Evolutionary conservation across 1,139 yeast genomes (phyloP), one percentile per base, ranked within the genome.

Genomic region (Ogataea hybrid): DNA sequence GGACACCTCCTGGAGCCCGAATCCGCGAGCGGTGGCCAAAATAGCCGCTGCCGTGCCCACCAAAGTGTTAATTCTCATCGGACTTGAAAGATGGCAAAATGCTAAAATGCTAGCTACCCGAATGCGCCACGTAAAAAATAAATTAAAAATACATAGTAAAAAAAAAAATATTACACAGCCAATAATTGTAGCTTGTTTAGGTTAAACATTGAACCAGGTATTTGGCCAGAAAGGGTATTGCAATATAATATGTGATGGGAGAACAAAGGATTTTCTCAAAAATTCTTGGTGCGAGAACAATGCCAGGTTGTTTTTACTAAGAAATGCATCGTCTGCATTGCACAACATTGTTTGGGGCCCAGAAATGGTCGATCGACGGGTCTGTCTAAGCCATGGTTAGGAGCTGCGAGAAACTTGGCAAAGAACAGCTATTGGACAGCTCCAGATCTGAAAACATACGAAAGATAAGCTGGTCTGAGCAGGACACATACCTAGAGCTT

Each of bases 1-100:
- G 15, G 52, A 43, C 2, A 47, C 34, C 31, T 47, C 47, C 23
- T 29, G 30, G 23, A 51, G 32, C 6, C 49, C 46, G 2, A 47
- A 6, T 41, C 45, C 20, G 28, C n/a, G 25, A 29, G 44, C 11
- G 33, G 11, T 12, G 12, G 32, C 25, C 32, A 16, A 28, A 37
- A 21, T 3, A 34, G 17, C 16, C 32, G 15, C 31, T 10, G 34
- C 14, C 5, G 28, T 15, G 25, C 21, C 10, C 16, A 37, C 15
- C 21, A 27, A 14, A n/a, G 22, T 25, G 28, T 28, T 33, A 14
- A 41, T 29, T 32, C 18, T 30, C 43, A 34, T 35, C 14, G 31
- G 15, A 25, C 7, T 23, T 14, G 9, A 6, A 12, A 9, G 35
- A 32, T 37, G 30, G 30, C 30, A 37, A 18, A 32, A 22, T 14